Conservation (phyloP, 495 filamentous ascomycete genomes). For the Penicillium turbatum region DNA sequence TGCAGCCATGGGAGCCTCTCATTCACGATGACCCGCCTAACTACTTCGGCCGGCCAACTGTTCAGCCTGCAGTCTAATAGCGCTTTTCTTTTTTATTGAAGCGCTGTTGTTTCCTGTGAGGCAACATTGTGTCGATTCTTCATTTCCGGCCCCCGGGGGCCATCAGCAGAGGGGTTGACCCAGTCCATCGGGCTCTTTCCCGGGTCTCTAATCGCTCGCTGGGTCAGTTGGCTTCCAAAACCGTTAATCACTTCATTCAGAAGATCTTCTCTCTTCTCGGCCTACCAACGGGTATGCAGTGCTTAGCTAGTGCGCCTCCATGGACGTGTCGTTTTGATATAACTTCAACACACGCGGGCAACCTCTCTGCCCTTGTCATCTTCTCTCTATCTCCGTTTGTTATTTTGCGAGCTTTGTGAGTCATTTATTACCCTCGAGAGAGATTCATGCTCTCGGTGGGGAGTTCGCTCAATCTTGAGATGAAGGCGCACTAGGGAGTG, state of each 20-base stretch:
- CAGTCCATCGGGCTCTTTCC: slow-evolving; percentile 30
- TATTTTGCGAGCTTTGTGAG: background rate
- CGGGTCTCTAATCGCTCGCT: slow-evolving; percentile 21
- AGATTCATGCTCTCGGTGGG: slow-evolving; percentile 2
- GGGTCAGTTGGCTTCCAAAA: slow-evolving; percentile 14
- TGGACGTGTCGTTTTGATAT: slow-evolving; percentile 22
- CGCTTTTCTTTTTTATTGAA: slow-evolving; percentile 6
- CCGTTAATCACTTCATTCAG: slow-evolving; percentile 5
- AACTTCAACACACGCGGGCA: slow-evolving; percentile 24
- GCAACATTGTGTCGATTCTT: slow-evolving; percentile 10
- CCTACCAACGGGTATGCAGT: slow-evolving; percentile 17
- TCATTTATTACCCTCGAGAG: background rate
- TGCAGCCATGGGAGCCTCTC: slow-evolving; percentile 19
- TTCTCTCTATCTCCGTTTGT: slow-evolving; percentile 4
- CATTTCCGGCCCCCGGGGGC: slow-evolving; percentile 13
- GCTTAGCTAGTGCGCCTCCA: slow-evolving; percentile 13
- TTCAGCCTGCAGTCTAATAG: slow-evolving; percentile 12
- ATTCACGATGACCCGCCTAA: slow-evolving; percentile 6
- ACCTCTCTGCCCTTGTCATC: slow-evolving; percentile 2
- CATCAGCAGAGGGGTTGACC: slow-evolving; percentile 31
- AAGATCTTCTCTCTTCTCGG: slow-evolving; percentile 26
- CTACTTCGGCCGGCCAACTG: slow-evolving; percentile 5
- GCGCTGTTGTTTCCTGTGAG: slow-evolving; percentile 15
- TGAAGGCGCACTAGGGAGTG: slow-evolving; percentile 21
- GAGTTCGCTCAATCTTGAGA: slow-evolving; percentile 16